Evolutionary conservation across 2,329 filamentous ascomycete species (phyloP), one percentile per base, ranked within the genome.

Genomic region (Ophiostoma triangulosporum): DNA sequence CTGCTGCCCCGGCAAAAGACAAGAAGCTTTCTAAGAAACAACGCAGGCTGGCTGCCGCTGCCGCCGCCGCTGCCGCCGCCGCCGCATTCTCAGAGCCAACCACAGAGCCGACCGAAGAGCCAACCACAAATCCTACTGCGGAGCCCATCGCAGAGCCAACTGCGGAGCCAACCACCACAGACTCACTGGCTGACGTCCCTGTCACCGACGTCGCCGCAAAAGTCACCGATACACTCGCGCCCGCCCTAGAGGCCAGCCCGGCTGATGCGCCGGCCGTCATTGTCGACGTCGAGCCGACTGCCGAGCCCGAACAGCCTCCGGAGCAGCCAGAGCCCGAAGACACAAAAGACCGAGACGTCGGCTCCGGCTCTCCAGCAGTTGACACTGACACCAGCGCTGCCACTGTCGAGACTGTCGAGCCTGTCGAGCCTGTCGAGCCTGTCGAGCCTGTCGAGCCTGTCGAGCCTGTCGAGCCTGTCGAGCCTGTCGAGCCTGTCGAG

Each of bases 1-100:
- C 43, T 29, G 14, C 15, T 17, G 3, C 43, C 24, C 15, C 43
- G 43, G 8, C 40, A 29, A n/a, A 29, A 9, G 54, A 40, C 48
- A 56, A 56, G 48, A 56, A 56, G 32, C 54, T 56, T 8, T 45
- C 52, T 15, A 56, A 56, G 52, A 56, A 56, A 45, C 54, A 56
- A 36, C 52, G 51, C 54, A 56, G 50, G 38, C 43, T 56, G 48
- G 54, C 49, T 52, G 54, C 54, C 24, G 54, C 54, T 48, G 54
- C 54, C 40, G 51, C 48, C 43, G 32, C 54, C 40, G 54, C 38
- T 46, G 54, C 31, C 22, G 48, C 20, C 12, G 50, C 29, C 22
- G 22, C 38, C 15, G 38, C 38, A n/a, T n/a, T n/a, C n/a, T n/a
- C 22, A 9, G 17, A 35, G 20, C 12, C 46, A 50, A 27, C 29